These are phyloP conservation scores for Penicillium sp. DNA, from an alignment of 2,329 filamentous ascomycete genomes.

Conservation along the genomic window DNA sequence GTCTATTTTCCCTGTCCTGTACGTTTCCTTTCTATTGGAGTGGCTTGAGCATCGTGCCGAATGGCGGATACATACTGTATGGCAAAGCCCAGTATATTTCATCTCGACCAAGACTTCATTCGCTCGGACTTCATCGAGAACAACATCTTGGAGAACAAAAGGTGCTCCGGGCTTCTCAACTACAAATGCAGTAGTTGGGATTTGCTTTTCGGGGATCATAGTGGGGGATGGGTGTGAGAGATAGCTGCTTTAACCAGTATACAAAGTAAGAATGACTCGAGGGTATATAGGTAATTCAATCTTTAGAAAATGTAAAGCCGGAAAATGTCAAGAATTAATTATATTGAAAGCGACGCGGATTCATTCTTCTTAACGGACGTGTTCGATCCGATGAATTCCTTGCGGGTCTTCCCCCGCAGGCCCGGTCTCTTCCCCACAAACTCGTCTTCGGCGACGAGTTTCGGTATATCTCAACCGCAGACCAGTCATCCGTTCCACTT, in stretches of 20 bases:
- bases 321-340: background rate
- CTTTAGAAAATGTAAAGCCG: background rate
- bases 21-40: background rate
- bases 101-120: constrained; percentile 39
- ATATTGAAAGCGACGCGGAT: background rate
- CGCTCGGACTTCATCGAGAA: constrained; percentile 26
- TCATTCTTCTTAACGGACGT: background rate
- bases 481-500: too few relatives aligned
- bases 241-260: background rate
- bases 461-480: background rate
- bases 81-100: constrained; percentile 38
- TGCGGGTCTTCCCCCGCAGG: constrained; percentile 10
- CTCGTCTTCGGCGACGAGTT: constrained; percentile 8
- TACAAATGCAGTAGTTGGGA: constrained; percentile 23
- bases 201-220: constrained; percentile 21
- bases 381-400: background rate
- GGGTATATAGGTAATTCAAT: background rate
- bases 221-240: background rate
- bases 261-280: too few relatives aligned
- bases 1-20: background rate
- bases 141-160: constrained; percentile 28
- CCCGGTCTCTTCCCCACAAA: constrained; percentile 9
- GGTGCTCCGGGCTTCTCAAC: constrained; percentile 18
- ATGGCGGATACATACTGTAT: constrained; percentile 24
- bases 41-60: background rate